phyloP scores from a whole-genome alignment of 345 rosid genomes.

The Triadica sebifera region DNA sequence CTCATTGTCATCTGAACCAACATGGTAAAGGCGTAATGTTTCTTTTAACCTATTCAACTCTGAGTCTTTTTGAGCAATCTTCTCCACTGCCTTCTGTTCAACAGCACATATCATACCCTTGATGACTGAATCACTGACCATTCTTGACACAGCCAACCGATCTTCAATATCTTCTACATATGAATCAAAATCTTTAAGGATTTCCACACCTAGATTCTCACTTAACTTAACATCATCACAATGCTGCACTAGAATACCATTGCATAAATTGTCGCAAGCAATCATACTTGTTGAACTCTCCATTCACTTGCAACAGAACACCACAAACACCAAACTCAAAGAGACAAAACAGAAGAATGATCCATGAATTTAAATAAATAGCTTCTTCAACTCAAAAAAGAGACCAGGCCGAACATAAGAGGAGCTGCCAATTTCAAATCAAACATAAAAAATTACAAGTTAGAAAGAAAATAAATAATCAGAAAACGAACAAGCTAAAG shows the following conservation, averaged over 20 bases:
- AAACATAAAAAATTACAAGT: neutral
- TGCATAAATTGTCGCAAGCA: constrained; percentile 14
- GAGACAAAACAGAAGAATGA: constrained; percentile 3
- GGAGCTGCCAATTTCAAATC: neutral
- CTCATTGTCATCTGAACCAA: constrained; percentile 32
- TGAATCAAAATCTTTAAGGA: constrained; percentile 60
- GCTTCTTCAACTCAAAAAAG: neutral
- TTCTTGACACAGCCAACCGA: constrained; percentile 60
- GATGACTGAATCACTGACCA: constrained; percentile 71
- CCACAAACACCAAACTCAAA: constrained; percentile 15
- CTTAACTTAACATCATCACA: constrained; percentile 34
- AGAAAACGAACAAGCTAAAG: neutral
- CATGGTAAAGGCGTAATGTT: constrained; percentile 30
- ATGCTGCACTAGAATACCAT: constrained; percentile 13
- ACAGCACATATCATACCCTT: constrained; percentile 54
- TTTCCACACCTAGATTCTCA: constrained; percentile 41
- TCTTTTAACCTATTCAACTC: constrained; percentile 57
- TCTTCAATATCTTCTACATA: constrained; percentile 58
- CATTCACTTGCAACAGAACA: constrained; percentile 28
- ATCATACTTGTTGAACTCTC: constrained; percentile 30
- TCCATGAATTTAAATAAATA: neutral
- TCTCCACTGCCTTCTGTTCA: constrained; percentile 63
- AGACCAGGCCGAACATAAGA: neutral
- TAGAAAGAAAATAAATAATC: neutral
- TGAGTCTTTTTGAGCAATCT: constrained; percentile 57